Percentiles rank a stretch among this genome's conserved stretches.
phyloP scores from a whole-genome alignment of 371 early-diverging fungal species.

The Coemansia linderi region DNA sequence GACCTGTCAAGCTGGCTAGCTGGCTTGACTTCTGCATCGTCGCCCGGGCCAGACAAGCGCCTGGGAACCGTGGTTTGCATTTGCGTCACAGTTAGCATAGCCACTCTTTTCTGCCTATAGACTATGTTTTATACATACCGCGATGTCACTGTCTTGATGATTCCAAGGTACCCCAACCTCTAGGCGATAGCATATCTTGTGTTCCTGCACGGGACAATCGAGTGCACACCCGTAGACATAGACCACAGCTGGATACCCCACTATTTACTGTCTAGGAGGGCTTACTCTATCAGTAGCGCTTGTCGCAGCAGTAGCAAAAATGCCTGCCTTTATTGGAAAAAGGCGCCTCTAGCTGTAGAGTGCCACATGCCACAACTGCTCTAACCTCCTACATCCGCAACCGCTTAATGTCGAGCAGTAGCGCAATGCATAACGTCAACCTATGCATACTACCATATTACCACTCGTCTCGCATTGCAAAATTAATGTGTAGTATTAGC shows the following conservation, averaged over 20 bases:
- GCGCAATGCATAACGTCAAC: not conserved
- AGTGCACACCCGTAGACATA: not conserved
- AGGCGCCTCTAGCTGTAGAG: not conserved
- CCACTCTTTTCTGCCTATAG: not conserved
- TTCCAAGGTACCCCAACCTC: not conserved
- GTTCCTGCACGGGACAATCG: not conserved
- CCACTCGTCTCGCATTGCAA: not conserved
- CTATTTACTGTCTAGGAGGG: not conserved
- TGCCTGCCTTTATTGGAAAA: not conserved
- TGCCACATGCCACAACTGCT: not conserved
- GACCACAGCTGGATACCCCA: not conserved
- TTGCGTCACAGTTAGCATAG: not conserved
- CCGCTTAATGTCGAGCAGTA: not conserved
- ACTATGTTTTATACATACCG: not conserved
- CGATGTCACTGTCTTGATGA: not conserved
- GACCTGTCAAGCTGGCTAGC: constrained; percentile 40
- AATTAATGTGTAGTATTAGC: constrained; percentile 4
- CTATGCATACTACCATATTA: not conserved
- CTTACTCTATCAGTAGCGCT: not conserved
- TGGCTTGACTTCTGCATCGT: constrained; percentile 4
- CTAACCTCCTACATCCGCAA: not conserved
- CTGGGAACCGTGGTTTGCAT: constrained; percentile 1
- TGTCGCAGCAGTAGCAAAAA: constrained; percentile 3
- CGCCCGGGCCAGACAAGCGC: not conserved
- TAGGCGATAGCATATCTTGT: not conserved